phyloP scores from a whole-genome alignment of 768 basidiomycete species.

The Boletus rufocinnamomeus region DNA sequence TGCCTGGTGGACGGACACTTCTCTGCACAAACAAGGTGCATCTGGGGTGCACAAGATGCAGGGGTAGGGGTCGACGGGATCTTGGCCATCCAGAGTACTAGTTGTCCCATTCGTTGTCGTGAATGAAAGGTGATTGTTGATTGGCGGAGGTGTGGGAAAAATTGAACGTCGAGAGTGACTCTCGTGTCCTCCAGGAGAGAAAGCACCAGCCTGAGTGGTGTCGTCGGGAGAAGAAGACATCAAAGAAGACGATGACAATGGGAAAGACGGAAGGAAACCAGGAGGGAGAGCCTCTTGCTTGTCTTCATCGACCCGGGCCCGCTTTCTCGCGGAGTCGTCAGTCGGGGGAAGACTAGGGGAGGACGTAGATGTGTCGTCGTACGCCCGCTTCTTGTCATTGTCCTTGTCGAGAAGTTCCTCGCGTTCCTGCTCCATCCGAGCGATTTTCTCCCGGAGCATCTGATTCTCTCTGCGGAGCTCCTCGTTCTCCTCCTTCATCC shows the following conservation, averaged over 20 bases:
- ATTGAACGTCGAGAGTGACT: slow-evolving; percentile 27
- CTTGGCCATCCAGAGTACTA: slow-evolving; percentile 37
- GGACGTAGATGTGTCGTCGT: slow-evolving; percentile 51
- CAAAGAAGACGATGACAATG: slow-evolving; percentile 47
- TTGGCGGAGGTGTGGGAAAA: slow-evolving; percentile 33
- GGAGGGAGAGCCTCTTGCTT: slow-evolving; percentile 18
- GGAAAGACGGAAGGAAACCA: slow-evolving; percentile 26
- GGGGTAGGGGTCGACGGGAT: slow-evolving; percentile 35
- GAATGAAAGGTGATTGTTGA: slow-evolving; percentile 40
- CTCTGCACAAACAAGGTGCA: slow-evolving; percentile 76
- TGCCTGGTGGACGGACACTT: slow-evolving; percentile 55
- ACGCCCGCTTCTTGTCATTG: slow-evolving; percentile 57
- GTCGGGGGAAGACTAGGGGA: slow-evolving; percentile 27
- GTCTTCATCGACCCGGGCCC: slow-evolving; percentile 34
- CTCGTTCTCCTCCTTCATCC: slow-evolving; percentile 86
- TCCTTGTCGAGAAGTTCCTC: slow-evolving; percentile 33
- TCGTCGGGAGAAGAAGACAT: slow-evolving; percentile 57
- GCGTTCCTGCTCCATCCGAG: slow-evolving; percentile 43
- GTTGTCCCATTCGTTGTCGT: slow-evolving; percentile 32
- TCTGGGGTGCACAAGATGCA: slow-evolving; percentile 78
- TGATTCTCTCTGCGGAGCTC: slow-evolving; percentile 67
- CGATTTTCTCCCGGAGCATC: slow-evolving; percentile 53
- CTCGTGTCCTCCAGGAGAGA: slow-evolving; percentile 36
- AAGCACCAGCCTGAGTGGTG: slow-evolving; percentile 26
- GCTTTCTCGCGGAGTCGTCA: slow-evolving; percentile 39